Evolutionary conservation across 495 filamentous ascomycete species (phyloP).

Genomic region (Astrocystis sublimbata): DNA sequence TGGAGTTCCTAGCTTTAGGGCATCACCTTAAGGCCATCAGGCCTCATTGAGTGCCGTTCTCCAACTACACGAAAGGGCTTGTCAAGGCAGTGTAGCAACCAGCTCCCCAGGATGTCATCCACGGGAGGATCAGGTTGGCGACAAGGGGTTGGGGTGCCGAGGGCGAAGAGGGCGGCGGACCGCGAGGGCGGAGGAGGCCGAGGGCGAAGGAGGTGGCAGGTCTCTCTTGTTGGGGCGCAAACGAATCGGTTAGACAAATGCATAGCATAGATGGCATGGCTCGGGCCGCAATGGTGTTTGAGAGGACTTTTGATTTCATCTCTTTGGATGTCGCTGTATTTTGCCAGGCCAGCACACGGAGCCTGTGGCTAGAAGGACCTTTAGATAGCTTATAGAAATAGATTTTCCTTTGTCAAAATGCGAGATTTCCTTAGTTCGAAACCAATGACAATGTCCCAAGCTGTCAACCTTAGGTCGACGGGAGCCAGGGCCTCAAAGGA

Average conservation of each 20-base stretch:
- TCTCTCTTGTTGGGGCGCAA: background rate
- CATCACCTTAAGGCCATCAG: background rate
- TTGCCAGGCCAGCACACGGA: background rate
- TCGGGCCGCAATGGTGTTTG: constrained; percentile 5
- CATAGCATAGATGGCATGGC: constrained; percentile 6
- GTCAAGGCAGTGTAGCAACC: background rate
- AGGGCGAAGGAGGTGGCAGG: background rate
- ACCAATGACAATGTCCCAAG: background rate
- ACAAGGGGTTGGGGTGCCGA: background rate
- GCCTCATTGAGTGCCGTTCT: background rate
- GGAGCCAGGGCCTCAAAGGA: background rate
- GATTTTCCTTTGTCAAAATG: background rate
- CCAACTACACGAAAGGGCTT: background rate
- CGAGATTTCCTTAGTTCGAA: background rate
- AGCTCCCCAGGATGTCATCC: background rate
- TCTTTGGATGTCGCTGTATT: background rate
- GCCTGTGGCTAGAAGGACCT: background rate
- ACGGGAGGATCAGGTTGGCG: background rate
- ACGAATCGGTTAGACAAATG: background rate
- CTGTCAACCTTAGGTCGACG: constrained; percentile 2
- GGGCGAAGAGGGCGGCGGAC: too few species aligned
- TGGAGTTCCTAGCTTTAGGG: background rate
- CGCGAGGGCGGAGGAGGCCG: background rate
- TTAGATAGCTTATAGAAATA: background rate
- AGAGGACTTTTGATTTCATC: background rate